Percentiles rank a stretch among this genome's conserved stretches.
These are phyloP conservation scores for Porogramme epimiltina DNA, from an alignment of 1,284 basidiomycete species.

Conservation along the genomic window DNA sequence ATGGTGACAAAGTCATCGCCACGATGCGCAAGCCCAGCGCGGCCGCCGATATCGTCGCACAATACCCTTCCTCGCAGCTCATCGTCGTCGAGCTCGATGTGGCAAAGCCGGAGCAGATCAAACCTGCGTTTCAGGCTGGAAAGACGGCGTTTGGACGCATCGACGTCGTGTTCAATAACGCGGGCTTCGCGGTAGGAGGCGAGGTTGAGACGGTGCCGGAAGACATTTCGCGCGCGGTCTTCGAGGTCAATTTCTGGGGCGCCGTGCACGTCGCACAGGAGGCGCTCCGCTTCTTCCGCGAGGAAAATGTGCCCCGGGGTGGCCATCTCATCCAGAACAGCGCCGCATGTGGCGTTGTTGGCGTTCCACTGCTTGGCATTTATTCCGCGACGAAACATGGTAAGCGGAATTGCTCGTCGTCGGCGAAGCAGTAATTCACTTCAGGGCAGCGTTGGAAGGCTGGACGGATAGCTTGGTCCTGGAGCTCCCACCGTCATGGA, in stretches of 20 bases:
- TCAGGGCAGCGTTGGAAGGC: slow-evolving; percentile 34
- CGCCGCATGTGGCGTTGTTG: slow-evolving; percentile 28
- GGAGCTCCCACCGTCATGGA: slow-evolving; percentile 32
- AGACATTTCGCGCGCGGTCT: slow-evolving; percentile 31
- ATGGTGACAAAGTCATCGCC: slow-evolving; percentile 34
- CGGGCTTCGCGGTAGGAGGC: slow-evolving; percentile 26
- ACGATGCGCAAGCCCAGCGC: slow-evolving; percentile 33
- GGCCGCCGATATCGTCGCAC: slow-evolving; percentile 22
- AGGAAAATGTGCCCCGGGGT: slow-evolving; percentile 36
- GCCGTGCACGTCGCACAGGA: slow-evolving; percentile 36
- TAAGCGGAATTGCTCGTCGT: slow-evolving; percentile 8
- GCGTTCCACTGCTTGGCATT: slow-evolving; percentile 27
- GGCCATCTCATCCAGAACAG: slow-evolving; percentile 36
- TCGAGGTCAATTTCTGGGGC: slow-evolving; percentile 44
- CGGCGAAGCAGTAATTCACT: background rate
- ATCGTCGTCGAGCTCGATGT: slow-evolving; percentile 43
- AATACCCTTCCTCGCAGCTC: slow-evolving; percentile 28
- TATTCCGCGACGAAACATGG: slow-evolving; percentile 34
- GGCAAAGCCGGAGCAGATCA: slow-evolving; percentile 30
- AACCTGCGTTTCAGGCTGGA: slow-evolving; percentile 35
- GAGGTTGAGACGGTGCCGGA: slow-evolving; percentile 35
- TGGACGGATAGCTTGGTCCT: slow-evolving; percentile 31
- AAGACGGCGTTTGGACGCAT: slow-evolving; percentile 39
- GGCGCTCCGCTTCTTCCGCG: slow-evolving; percentile 40
- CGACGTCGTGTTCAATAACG: slow-evolving; percentile 49